Evolutionary conservation across 2,329 filamentous ascomycete species (phyloP).

Genomic region (Zelopaecilomyces penicillatus): DNA sequence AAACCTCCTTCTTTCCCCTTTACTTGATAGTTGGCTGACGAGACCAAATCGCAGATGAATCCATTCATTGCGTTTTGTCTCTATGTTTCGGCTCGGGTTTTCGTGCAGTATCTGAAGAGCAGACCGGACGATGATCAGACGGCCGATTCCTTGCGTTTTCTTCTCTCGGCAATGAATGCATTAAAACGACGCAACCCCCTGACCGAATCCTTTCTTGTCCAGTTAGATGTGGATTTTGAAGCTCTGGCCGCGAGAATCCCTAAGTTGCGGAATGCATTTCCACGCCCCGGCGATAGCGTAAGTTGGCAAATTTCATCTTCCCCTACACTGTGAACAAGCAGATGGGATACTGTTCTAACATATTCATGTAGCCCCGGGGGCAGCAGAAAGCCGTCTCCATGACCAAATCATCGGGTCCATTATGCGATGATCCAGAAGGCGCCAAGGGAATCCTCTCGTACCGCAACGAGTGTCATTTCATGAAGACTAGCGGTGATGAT

Average conservation of each 20-base stretch:
- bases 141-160: slow-evolving; percentile 76
- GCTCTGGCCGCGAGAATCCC: slow-evolving; percentile 56
- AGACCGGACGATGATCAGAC: slow-evolving; percentile 76
- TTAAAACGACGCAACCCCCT: slow-evolving; percentile 82
- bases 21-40: neutral
- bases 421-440: slow-evolving; percentile 27
- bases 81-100: slow-evolving; percentile 91
- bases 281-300: slow-evolving; percentile 45
- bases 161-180: slow-evolving; percentile 83
- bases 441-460: slow-evolving; percentile 36
- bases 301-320: slow-evolving; percentile 17
- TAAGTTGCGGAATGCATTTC: slow-evolving; percentile 46
- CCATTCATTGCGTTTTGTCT: slow-evolving; percentile 93
- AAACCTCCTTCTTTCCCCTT: no score
- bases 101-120: slow-evolving; percentile 93
- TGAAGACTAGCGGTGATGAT: slow-evolving; percentile 32
- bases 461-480: slow-evolving; percentile 35
- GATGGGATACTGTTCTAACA: slow-evolving; percentile 12
- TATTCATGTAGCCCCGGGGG: slow-evolving; percentile 9
- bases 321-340: neutral
- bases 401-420: slow-evolving; percentile 5
- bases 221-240: slow-evolving; percentile 86
- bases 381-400: neutral
- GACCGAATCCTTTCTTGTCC: slow-evolving; percentile 89
- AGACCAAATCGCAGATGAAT: slow-evolving; percentile 59